Evolutionary conservation across 495 filamentous ascomycete species (phyloP).

Genomic region (Hypoxylon trugodes): DNA sequence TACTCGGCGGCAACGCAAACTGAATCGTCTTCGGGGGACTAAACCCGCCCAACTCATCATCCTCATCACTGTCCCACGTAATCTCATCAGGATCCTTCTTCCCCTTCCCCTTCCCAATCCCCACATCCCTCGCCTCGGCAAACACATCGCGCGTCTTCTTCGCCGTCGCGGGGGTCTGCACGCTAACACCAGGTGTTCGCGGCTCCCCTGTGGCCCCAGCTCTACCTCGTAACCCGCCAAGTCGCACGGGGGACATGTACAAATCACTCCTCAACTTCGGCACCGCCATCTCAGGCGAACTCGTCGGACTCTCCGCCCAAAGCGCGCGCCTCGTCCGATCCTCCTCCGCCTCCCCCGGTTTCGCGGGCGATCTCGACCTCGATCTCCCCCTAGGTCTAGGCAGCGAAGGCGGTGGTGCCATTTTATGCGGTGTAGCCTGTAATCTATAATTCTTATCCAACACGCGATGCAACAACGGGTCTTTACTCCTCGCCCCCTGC

Average conservation of each 20-base stretch:
- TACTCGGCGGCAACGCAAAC: slow-evolving; percentile 88
- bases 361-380: slow-evolving; percentile 28
- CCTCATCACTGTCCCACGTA: slow-evolving; percentile 70
- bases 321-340: slow-evolving; percentile 41
- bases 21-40: slow-evolving; percentile 98
- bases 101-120: slow-evolving; percentile 45
- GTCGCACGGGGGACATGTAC: slow-evolving; percentile 75
- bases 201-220: slow-evolving; percentile 44
- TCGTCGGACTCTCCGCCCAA: slow-evolving; percentile 70
- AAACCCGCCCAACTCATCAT: slow-evolving; percentile 71
- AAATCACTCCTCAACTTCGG: slow-evolving; percentile 85
- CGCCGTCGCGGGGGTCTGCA: slow-evolving; percentile 69
- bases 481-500: slow-evolving; percentile 61
- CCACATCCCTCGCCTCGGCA: slow-evolving; percentile 44
- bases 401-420: slow-evolving; percentile 2
- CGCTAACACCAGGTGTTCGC: slow-evolving; percentile 78
- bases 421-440: slow-evolving; percentile 84
- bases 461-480: slow-evolving; percentile 85
- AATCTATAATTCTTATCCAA: slow-evolving; percentile 94
- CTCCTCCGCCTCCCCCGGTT: slow-evolving; percentile 48
- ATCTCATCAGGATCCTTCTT: slow-evolving; percentile 58
- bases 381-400: slow-evolving; percentile 1
- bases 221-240: slow-evolving; percentile 14
- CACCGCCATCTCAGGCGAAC: slow-evolving; percentile 78
- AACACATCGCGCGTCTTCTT: slow-evolving; percentile 56